Conservation (phyloP, 129 eudicot species). For the Logfia minima region DNA sequence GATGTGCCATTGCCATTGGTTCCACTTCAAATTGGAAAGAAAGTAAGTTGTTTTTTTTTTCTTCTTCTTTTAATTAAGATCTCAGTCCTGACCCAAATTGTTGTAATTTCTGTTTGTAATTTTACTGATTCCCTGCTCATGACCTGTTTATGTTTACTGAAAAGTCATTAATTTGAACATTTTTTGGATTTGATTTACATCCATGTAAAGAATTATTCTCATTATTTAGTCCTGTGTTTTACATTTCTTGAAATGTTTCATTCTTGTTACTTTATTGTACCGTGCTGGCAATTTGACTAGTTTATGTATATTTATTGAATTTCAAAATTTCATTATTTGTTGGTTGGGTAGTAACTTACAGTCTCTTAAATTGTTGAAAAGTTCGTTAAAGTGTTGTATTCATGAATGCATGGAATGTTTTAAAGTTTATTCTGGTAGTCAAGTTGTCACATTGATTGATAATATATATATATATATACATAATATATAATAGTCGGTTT, state of each 20-base stretch:
- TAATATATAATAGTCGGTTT: too few relatives aligned
- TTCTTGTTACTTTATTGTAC: not conserved
- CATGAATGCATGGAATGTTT: not conserved
- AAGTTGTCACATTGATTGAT: not conserved
- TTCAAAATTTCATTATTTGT: not conserved
- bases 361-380: not conserved
- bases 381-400: not conserved
- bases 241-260: conserved; percentile 18
- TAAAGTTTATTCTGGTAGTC: not conserved
- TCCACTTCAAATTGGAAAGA: conserved; percentile 33
- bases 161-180: conserved; percentile 41
- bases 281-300: not conserved
- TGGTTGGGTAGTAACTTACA: not conserved
- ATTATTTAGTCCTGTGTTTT: conserved; percentile 22
- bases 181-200: conserved; percentile 36
- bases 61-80: conserved; percentile 8
- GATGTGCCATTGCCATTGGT: conserved; percentile 23
- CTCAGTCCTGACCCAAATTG: conserved; percentile 26
- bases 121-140: conserved; percentile 40
- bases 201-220: conserved; percentile 39
- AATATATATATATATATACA: too few relatives aligned
- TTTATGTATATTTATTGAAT: not conserved
- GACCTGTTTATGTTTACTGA: conserved; percentile 24
- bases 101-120: conserved; percentile 40
- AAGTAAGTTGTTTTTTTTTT: conserved; percentile 25